Base-by-base conservation (phyloP, 2,329 filamentous ascomycete genomes). In the Alternaria gansuensis region DNA sequence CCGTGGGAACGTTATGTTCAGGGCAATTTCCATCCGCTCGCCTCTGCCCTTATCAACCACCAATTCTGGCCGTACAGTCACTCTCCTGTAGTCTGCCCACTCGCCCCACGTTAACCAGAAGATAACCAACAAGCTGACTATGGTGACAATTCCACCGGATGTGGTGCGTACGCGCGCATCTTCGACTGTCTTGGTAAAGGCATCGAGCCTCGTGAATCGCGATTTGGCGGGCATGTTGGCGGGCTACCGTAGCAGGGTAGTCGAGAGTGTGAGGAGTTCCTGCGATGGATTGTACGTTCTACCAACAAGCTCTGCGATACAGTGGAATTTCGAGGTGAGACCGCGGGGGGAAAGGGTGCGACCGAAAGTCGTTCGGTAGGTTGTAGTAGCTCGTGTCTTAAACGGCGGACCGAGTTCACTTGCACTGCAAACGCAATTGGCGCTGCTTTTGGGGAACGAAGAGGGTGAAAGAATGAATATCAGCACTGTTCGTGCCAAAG, bases 181-280 rank as follows among this genome's bases (percentile, higher is more conserved):
- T 79, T 99, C 95, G 70, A 99, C 95, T 11, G 95, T 99, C 82
- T 99, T 99, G 51, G 94, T 97, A 78, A 99, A 99, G 84, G 95
- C 95, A 80, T 99, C 95, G 65, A 99, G 91, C 86, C 90, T 90
- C 60, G 91, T 97, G 77, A 99, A 97, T 79, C 95, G 89, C 70
- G 92, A 96, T 83, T 96, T 97, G 74, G 89, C 82, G 67, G 93
- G 84, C 95, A 98, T 98, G 51, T 71, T 60, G 60, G 55, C 53
- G 50, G 55, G 34, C 39, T 57, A 60, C 62, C 62, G 41, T 62
- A 53, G 60, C 51, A 51, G 44, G 57, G 60, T 62, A 60, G 54
- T 37, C 26, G 43, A 17, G 34, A 8, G 17, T 39, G 31, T 17
- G 45, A 26, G 37, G 49, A 23, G 31, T 52, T 33, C 9, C 9